These are phyloP conservation scores for Kodamaea sagamina DNA, from an alignment of 805 yeast genomes.

Conservation along the genomic window DNA sequence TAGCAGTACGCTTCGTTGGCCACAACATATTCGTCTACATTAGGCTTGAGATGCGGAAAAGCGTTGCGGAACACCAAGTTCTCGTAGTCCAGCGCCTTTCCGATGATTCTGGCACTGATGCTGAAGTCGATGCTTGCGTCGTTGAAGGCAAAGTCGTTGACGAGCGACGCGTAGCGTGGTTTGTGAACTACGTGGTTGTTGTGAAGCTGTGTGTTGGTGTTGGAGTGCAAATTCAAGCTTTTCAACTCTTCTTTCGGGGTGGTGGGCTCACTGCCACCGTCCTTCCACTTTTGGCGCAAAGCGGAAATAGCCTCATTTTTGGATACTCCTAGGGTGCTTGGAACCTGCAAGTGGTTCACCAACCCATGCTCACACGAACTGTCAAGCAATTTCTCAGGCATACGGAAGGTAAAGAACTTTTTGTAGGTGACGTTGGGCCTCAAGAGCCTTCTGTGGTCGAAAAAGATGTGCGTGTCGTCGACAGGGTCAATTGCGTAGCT, in stretches of 20 bases:
- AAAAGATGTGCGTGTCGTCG: constrained; percentile 31
- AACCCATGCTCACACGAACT: constrained; percentile 37
- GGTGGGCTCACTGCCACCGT: constrained; percentile 7
- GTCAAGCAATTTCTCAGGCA: constrained; percentile 41
- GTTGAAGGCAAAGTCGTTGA: constrained; percentile 32
- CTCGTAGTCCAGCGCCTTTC: constrained; percentile 35
- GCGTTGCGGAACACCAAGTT: constrained; percentile 18
- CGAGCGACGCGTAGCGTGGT: constrained; percentile 20
- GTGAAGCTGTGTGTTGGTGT: constrained; percentile 6
- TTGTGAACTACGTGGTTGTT: constrained; percentile 2
- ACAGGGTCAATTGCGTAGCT: constrained; percentile 30
- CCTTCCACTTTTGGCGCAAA: constrained; percentile 28
- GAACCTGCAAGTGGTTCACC: constrained; percentile 39
- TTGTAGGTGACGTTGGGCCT: constrained; percentile 37
- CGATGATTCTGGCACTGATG: constrained; percentile 39
- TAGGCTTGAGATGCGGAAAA: constrained; percentile 17
- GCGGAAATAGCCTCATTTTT: constrained; percentile 29
- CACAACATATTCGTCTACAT: constrained; percentile 32
- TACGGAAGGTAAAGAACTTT: constrained; percentile 41
- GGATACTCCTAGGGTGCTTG: constrained; percentile 39
- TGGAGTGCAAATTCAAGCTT: constrained; percentile 2
- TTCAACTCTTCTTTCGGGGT: constrained; percentile 14
- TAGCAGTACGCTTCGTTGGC: constrained; percentile 30
- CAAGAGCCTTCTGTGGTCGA: constrained; percentile 28
- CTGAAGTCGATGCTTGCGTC: constrained; percentile 35